Conservation (phyloP, 164 flowering plant species). For the Sextonia rubra region DNA sequence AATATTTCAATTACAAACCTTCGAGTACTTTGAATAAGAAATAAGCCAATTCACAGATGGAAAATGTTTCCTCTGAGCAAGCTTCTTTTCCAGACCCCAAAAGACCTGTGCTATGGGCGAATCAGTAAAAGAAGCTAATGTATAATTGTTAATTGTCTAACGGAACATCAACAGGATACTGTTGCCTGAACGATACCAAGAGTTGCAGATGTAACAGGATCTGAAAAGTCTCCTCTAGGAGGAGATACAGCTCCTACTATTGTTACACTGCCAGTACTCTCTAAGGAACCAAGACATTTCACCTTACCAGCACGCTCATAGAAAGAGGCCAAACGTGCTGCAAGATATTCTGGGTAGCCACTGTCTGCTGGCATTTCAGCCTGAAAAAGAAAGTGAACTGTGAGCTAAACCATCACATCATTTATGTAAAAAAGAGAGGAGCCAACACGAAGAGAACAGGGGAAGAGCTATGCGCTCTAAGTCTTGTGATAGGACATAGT, state of each 20-base stretch:
- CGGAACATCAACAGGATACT: background rate
- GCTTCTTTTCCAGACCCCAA: conserved; percentile 99
- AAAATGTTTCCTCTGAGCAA: conserved; percentile 98
- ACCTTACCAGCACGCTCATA: conserved; percentile 99
- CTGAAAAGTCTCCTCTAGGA: conserved; percentile 99
- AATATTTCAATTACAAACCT: conserved; percentile 31
- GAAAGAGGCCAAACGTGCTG: conserved; percentile 96
- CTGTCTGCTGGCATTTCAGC: conserved; percentile 99
- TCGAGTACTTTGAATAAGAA: conserved; percentile 93
- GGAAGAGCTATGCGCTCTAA: too few species aligned
- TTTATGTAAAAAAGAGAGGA: background rate
- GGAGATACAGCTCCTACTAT: conserved; percentile 99
- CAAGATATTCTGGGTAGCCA: conserved; percentile 99
- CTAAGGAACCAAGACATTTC: conserved; percentile 96
- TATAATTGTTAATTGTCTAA: background rate
- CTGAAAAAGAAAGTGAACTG: conserved; percentile 41
- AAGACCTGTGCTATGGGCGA: conserved; percentile 59
- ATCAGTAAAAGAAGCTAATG: background rate
- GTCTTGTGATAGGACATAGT: too few species aligned
- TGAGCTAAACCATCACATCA: background rate
- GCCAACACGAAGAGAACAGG: background rate
- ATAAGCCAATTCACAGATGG: conserved; percentile 99
- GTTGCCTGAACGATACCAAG: conserved; percentile 96
- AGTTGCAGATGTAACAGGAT: conserved; percentile 98
- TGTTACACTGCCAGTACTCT: conserved; percentile 97